Conservation (phyloP, 2,329 filamentous ascomycete species). For the Nannizziopsis arthrosporioides region DNA sequence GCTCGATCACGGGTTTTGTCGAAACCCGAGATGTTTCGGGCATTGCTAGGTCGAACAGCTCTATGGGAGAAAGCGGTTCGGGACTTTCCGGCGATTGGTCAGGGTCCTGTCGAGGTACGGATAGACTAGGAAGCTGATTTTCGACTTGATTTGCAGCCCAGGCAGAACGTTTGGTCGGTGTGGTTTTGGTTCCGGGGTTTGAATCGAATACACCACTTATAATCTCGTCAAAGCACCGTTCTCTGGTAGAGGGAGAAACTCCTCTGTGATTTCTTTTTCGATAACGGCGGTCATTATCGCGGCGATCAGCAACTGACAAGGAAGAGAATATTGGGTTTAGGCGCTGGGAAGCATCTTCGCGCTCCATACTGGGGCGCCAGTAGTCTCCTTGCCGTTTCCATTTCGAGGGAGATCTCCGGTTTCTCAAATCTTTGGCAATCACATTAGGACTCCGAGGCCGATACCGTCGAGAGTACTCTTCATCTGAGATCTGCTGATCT, state of each 20-base stretch:
- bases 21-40: background rate
- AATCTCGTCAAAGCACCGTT: constrained; percentile 13
- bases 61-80: too few relatives aligned
- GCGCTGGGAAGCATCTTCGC: background rate
- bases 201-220: constrained; percentile 11
- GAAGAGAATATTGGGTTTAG: constrained; percentile 7
- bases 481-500: background rate
- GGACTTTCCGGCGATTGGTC: too few relatives aligned
- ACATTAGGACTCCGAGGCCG: background rate
- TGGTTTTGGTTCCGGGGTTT: background rate
- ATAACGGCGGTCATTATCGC: background rate
- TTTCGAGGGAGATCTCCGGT: background rate
- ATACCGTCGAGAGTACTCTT: background rate
- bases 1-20: background rate
- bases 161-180: too few relatives aligned
- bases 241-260: constrained; percentile 9
- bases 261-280: constrained; percentile 1
- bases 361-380: background rate
- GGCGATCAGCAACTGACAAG: background rate
- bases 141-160: too few relatives aligned
- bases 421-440: background rate
- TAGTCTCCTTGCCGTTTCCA: background rate
- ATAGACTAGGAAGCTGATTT: too few relatives aligned
- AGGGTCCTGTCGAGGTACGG: too few relatives aligned
- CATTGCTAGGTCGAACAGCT: too few relatives aligned